Conservation (phyloP, 805 yeast species). For the Zygosaccharomyces bisporus region DNA sequence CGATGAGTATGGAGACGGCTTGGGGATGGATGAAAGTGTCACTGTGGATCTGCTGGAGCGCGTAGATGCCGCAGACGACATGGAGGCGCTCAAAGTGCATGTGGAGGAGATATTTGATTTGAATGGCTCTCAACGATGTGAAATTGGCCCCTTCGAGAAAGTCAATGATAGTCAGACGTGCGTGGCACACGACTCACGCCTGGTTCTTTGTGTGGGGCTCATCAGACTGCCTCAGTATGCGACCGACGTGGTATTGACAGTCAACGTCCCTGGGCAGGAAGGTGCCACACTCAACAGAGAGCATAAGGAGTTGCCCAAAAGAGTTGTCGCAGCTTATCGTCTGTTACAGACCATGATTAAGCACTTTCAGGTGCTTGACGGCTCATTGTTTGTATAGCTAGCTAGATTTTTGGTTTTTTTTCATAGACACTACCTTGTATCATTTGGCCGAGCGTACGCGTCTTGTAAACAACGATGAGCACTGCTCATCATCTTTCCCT, state of each 20-base stretch:
- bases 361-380: constrained; percentile 27
- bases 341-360: constrained; percentile 23
- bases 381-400: constrained; percentile 27
- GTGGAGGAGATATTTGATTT: constrained; percentile 50
- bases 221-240: constrained; percentile 47
- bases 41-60: constrained; percentile 63
- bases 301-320: constrained; percentile 11
- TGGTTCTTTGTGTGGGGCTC: constrained; percentile 54
- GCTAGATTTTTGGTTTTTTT: not conserved
- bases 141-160: not conserved
- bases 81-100: constrained; percentile 49
- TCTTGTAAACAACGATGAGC: not conserved
- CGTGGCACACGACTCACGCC: constrained; percentile 15
- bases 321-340: constrained; percentile 21
- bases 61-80: constrained; percentile 40
- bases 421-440: not conserved
- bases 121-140: constrained; percentile 39
- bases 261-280: constrained; percentile 48
- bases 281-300: not conserved
- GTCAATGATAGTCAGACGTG: constrained; percentile 5
- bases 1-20: constrained; percentile 36
- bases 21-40: constrained; percentile 48
- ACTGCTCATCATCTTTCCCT: constrained; percentile 5
- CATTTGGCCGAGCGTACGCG: not conserved
- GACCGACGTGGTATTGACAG: constrained; percentile 61